Conservation (phyloP, 2,329 filamentous ascomycete species). For the Pseudogymnoascus sp. region DNA sequence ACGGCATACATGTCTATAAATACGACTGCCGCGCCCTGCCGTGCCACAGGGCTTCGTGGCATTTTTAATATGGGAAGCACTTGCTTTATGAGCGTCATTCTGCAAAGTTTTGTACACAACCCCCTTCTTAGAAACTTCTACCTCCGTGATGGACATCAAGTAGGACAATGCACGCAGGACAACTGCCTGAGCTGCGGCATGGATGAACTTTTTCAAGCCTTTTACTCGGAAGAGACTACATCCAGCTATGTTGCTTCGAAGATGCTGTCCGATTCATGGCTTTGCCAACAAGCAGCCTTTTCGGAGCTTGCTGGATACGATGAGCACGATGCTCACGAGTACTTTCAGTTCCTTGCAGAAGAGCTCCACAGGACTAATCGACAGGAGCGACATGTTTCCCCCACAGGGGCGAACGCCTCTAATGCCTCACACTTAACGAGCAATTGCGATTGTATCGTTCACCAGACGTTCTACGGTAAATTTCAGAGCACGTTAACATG, state of each 20-base stretch:
- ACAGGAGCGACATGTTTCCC: slow-evolving; percentile 45
- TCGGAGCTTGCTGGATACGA: slow-evolving; percentile 79
- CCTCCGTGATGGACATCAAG: slow-evolving; percentile 80
- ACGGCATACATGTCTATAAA: slow-evolving; percentile 70
- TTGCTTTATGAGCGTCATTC: slow-evolving; percentile 94
- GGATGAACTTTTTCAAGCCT: slow-evolving; percentile 67
- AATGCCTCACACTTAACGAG: slow-evolving; percentile 9
- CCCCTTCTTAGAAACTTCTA: slow-evolving; percentile 88
- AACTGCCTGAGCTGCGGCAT: slow-evolving; percentile 63
- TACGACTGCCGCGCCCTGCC: slow-evolving; percentile 71
- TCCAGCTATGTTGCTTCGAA: slow-evolving; percentile 87
- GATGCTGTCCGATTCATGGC: slow-evolving; percentile 84
- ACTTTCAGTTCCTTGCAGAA: slow-evolving; percentile 91
- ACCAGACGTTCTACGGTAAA: slow-evolving; percentile 90
- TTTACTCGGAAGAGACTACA: slow-evolving; percentile 65
- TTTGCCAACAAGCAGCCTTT: slow-evolving; percentile 64
- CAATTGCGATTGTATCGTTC: slow-evolving; percentile 78
- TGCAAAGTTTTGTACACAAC: slow-evolving; percentile 91
- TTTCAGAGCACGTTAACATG: slow-evolving; percentile 86
- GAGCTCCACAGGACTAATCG: slow-evolving; percentile 76
- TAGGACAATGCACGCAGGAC: slow-evolving; percentile 57
- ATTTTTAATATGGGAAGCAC: slow-evolving; percentile 98
- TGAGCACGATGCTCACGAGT: slow-evolving; percentile 95
- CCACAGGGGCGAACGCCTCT: slow-evolving; percentile 37
- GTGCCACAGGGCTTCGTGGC: slow-evolving; percentile 78